Conservation (phyloP, 2,329 filamentous ascomycete species). For the Epichloe gansuensis region DNA sequence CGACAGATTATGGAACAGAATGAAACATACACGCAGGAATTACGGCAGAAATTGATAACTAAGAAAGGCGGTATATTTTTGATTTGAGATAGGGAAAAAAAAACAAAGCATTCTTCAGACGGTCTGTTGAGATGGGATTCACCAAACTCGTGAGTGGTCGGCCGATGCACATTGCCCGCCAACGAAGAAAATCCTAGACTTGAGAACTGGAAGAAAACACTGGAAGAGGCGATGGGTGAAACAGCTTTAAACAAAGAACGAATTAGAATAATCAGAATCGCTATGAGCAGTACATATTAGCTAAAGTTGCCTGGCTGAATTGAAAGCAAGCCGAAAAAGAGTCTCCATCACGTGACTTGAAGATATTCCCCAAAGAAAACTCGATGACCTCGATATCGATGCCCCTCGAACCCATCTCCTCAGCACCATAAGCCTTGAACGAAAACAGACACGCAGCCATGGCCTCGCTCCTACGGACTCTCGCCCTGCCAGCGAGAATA, state of each 20-base stretch:
- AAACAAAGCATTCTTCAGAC: neutral
- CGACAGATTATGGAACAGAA: no score
- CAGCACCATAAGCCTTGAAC: neutral
- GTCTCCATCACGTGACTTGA: constrained; percentile 14
- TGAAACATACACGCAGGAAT: no score
- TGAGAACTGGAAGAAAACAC: no score
- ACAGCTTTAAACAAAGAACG: no score
- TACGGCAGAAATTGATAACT: no score
- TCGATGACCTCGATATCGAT: neutral
- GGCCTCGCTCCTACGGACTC: constrained; percentile 22
- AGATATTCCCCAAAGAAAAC: neutral
- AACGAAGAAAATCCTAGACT: no score
- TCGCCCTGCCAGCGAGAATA: constrained; percentile 19
- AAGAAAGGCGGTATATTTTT: no score
- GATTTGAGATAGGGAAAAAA: neutral
- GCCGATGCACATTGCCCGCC: no score
- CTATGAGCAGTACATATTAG: neutral
- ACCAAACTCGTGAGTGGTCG: no score
- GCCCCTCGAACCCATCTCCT: neutral
- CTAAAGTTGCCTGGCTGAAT: neutral
- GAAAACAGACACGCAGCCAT: constrained; percentile 10
- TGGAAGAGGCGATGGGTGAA: no score
- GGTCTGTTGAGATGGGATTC: no score
- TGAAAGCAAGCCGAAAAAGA: neutral
- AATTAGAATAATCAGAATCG: neutral